Evolutionary conservation across 345 rosid genomes (phyloP), one percentile per base, ranked within the genome.

Genomic region (Sonneratia caseolaris): DNA sequence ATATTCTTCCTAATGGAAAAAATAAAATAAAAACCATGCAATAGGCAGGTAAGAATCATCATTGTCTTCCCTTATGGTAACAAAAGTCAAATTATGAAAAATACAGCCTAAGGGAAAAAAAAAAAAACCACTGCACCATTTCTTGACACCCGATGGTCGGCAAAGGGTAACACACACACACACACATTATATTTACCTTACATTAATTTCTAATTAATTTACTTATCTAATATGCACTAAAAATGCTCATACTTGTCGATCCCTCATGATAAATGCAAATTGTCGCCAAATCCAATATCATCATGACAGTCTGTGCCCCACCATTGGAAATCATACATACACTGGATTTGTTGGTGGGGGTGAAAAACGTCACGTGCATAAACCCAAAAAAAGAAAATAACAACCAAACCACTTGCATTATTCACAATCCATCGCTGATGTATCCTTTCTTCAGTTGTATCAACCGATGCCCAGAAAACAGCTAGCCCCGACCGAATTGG

Each of bases 231-330:
- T 49, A 4, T 49, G 0, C 5, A 42, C 45, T 49, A 21, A 57
- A 57, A 22, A 5, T 57, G 32, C 1, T 62, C 1, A 35, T 13
- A 27, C 12, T 27, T 62, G 5, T 62, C 66, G 38, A 62, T 24
- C 64, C 59, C 4, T 53, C 59, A 15, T 36, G 38, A 27, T 27
- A 32, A 22, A 24, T 62, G 37, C 66, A 62, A 62, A 62, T 10
- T 61, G 38, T 62, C 66, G 66, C 66, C 47, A 57, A 70, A 70
- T 37, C 37, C 73, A 70, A 47, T 70, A 14, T 70, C 72, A 70
- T 70, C 73, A 70, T 56, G 73, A 27, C 66, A 24, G 66, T 56
- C 66, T 70, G 73, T 70, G 19, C 66, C 66, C 73, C 66, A 38
- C 66, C 11, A 10, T 40, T 35, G 14, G 66, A 70, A 56, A 24